Evolutionary conservation across 23 red algal genomes (phyloP).

Genomic region (Gracilaria gracilis): DNA sequence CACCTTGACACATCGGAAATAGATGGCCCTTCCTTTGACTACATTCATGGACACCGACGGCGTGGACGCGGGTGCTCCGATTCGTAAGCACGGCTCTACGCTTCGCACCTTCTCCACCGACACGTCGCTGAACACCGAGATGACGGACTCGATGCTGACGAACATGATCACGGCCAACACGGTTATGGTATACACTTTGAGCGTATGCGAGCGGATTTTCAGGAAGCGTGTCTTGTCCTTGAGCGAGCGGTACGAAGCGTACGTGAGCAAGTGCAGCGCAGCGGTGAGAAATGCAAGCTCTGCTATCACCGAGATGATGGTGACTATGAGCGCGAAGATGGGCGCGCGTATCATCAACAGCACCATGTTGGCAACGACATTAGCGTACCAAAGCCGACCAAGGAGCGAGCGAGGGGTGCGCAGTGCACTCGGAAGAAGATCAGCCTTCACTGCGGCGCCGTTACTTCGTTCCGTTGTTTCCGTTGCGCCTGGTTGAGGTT

Average conservation of each 20-base stretch:
- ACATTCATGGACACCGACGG: neutral
- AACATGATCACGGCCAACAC: conserved; percentile 17
- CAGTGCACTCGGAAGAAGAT: too few species aligned
- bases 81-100: neutral
- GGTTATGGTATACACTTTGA: neutral
- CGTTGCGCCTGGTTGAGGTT: too few species aligned
- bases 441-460: too few species aligned
- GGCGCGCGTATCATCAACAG: neutral
- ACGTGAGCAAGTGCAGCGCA: neutral
- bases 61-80: neutral
- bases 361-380: neutral
- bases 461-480: too few species aligned
- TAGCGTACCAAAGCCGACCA: too few species aligned
- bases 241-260: neutral
- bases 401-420: too few species aligned
- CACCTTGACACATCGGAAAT: neutral
- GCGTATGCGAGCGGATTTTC: neutral
- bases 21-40: neutral
- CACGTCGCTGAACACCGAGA: neutral
- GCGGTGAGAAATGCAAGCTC: conserved; percentile 17
- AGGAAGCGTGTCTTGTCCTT: neutral
- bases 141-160: neutral
- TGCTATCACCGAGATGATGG: neutral
- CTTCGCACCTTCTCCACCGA: neutral
- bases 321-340: neutral